Conservation (phyloP, 495 filamentous ascomycete genomes). For the Aspergillus ellipticus region DNA sequence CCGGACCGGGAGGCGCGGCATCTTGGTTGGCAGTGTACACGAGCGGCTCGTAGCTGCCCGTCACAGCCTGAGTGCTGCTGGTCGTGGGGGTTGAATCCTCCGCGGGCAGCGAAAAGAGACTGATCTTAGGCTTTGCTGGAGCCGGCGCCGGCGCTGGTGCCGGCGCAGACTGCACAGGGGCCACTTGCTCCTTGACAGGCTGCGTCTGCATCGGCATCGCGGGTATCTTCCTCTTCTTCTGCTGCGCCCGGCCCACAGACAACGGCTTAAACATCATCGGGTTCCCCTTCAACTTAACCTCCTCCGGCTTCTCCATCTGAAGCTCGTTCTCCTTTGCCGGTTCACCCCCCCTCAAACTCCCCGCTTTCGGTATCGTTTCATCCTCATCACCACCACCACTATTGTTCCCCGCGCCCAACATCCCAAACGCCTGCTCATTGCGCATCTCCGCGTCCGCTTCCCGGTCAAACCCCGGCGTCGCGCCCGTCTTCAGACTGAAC, state of each 20-base stretch:
- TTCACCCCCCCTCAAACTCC: constrained; percentile 9
- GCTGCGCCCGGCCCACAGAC: constrained; percentile 74
- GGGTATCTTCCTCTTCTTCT: constrained; percentile 35
- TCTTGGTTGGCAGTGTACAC: constrained; percentile 39
- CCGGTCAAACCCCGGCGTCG: constrained; percentile 72
- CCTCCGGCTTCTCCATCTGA: constrained; percentile 34
- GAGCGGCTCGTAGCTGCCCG: constrained; percentile 46
- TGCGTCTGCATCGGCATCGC: background rate
- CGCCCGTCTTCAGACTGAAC: constrained; percentile 74
- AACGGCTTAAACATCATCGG: constrained; percentile 84
- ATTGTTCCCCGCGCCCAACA: constrained; percentile 1
- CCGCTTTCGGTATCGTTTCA: constrained; percentile 20
- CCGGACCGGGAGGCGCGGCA: constrained; percentile 19
- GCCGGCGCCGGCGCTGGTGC: constrained; percentile 22
- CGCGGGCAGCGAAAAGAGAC: constrained; percentile 55
- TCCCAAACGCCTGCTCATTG: constrained; percentile 23
- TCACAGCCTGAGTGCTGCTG: constrained; percentile 3
- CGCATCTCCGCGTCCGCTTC: constrained; percentile 45
- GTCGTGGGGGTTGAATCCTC: constrained; percentile 1
- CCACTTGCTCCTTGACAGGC: background rate
- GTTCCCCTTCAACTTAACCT: constrained; percentile 69
- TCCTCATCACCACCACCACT: constrained; percentile 16
- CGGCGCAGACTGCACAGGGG: constrained; percentile 11
- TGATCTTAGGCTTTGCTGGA: constrained; percentile 49
- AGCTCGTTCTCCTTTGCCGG: background rate